phyloP scores from a whole-genome alignment of 306 rosid species.

The Rubus parviflorus region DNA sequence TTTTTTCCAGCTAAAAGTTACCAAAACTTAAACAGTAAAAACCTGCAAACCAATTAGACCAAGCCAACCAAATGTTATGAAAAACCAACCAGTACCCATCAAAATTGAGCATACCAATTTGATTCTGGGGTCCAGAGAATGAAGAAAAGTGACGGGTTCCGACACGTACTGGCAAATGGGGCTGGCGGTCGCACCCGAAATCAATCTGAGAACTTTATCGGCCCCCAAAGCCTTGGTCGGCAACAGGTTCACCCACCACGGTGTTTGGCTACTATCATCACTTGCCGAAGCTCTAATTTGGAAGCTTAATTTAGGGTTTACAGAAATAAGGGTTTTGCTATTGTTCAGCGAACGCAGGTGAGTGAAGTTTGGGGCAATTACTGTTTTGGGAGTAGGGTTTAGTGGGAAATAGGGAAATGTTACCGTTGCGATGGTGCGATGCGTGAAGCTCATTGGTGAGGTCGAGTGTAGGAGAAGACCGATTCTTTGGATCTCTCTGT shows the following conservation, averaged over 20 bases:
- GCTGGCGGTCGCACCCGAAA: constrained; percentile 87
- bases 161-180: constrained; percentile 89
- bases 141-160: constrained; percentile 83
- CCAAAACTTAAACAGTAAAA: background rate
- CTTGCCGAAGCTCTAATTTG: constrained; percentile 59
- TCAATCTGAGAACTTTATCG: constrained; percentile 70
- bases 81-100: background rate
- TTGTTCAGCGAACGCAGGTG: constrained; percentile 1
- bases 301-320: constrained; percentile 13
- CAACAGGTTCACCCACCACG: constrained; percentile 64
- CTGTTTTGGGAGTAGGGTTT: constrained; percentile 19
- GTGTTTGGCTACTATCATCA: constrained; percentile 29
- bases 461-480: too few relatives aligned
- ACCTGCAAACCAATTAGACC: background rate
- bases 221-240: constrained; percentile 71
- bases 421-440: constrained; percentile 37
- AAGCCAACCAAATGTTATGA: constrained; percentile 6
- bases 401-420: constrained; percentile 27
- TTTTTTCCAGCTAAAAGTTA: background rate
- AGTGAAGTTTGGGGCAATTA: constrained; percentile 33
- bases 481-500: too few relatives aligned
- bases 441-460: constrained; percentile 46
- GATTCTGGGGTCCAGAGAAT: constrained; percentile 77
- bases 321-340: constrained; percentile 24
- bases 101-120: constrained; percentile 60